Evolutionary conservation across 2,329 filamentous ascomycete species (phyloP).

Genomic region (Paracorniculantispora psalliotae): DNA sequence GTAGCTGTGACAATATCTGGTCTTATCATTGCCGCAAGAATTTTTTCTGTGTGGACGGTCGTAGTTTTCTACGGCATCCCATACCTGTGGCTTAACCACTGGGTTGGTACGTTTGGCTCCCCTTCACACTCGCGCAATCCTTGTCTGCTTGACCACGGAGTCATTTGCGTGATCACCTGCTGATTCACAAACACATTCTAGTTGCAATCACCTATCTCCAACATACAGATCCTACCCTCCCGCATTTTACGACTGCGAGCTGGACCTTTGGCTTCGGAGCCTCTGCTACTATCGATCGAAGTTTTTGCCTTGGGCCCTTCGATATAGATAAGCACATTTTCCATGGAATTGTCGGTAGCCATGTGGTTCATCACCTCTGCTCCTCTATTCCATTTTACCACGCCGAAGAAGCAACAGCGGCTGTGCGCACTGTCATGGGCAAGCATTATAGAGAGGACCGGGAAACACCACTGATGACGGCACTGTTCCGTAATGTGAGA

Average conservation of each 20-base stretch:
- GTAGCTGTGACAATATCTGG: not conserved
- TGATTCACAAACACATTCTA: not conserved
- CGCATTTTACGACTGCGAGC: not conserved
- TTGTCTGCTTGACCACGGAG: not conserved
- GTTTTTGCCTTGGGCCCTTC: no score
- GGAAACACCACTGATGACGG: no score
- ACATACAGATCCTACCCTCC: not conserved
- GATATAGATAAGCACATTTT: slow-evolving; percentile 57
- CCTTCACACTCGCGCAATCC: not conserved
- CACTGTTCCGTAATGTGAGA: no score
- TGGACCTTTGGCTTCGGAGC: slow-evolving; percentile 36
- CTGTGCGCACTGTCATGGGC: no score
- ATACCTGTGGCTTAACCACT: not conserved
- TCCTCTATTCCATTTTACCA: slow-evolving; percentile 38
- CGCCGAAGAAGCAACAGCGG: slow-evolving; percentile 44
- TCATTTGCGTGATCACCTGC: no score
- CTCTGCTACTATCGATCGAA: slow-evolving; percentile 56
- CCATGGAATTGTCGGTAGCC: slow-evolving; percentile 56
- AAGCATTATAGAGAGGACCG: no score
- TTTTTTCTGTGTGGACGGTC: not conserved
- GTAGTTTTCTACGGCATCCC: not conserved
- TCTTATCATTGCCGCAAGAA: not conserved
- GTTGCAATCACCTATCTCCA: not conserved
- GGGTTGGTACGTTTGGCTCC: not conserved
- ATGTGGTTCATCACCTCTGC: slow-evolving; percentile 56